Base-by-base conservation (phyloP, 2,329 filamentous ascomycete genomes). In the Fonsecaea multimorphosa region DNA sequence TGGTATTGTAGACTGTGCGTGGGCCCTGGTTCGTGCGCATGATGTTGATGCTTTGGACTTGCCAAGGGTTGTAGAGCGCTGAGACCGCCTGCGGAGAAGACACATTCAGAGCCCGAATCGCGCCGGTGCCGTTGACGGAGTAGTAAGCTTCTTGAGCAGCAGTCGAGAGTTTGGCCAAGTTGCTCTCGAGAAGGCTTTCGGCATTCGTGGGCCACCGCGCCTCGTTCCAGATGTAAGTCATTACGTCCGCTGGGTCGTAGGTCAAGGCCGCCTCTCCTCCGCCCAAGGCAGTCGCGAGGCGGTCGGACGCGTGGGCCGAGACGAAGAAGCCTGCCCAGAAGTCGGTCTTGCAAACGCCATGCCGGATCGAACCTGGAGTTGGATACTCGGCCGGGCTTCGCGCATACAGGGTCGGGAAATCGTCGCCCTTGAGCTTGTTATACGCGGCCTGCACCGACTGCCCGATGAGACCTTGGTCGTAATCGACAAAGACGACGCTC, bases 1-100 rank as follows among this genome's bases (percentile, higher is more conserved):
- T 69, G 0, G 79, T 83, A 68, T 82, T 83, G 71, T 82, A 81
- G 58, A 83, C 74, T 0, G 79, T 71, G 1, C 79, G 72, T 1
- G 78, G 75, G 3, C 80, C 80, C 67, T 83, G 80, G 0, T 72
- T 61, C 0, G 80, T 82, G 0, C 76, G 73, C 59, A 80, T 76
- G 61, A 82, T 74, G 68, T 83, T 78, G 56, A 74, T 67, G 1
- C 70, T 72, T 5, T 70, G 64, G 2, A 79, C 69, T 8, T 68
- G 64, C 73, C 80, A 81, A 1, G 81, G 80, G 36, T 78, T 71
- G 0, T 77, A 71, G 24, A 80, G n/a, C 24, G 44, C 44, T 11
- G n/a, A 4, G 2, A 51, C 24, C 19, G 44, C 32, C 11, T 34
- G 32, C 2, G 32, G 32, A 12, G 32, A 34, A 12, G 32, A 34